phyloP scores from a whole-genome alignment of 768 basidiomycete genomes.

The Phylloporus arenicola region DNA sequence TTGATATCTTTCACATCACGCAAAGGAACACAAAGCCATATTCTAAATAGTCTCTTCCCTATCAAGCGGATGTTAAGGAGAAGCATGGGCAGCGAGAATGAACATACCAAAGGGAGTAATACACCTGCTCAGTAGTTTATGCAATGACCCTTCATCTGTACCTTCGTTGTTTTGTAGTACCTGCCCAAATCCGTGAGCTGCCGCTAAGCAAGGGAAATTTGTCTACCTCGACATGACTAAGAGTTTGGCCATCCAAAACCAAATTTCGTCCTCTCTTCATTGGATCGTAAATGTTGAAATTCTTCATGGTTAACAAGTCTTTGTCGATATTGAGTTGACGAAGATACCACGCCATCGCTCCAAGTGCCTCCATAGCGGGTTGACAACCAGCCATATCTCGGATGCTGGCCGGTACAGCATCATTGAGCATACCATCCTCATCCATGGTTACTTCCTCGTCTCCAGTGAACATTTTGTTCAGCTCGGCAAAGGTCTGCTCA shows the following conservation, averaged over 20 bases:
- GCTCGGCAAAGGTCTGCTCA: slow-evolving; percentile 60
- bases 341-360: slow-evolving; percentile 92
- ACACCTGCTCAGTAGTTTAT: slow-evolving; percentile 77
- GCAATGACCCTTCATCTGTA: slow-evolving; percentile 82
- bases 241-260: slow-evolving; percentile 88
- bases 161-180: slow-evolving; percentile 91
- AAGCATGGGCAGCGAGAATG: slow-evolving; percentile 5
- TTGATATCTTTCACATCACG: slow-evolving; percentile 81
- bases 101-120: slow-evolving; percentile 81
- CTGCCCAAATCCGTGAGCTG: slow-evolving; percentile 31
- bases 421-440: slow-evolving; percentile 35
- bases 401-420: slow-evolving; percentile 64
- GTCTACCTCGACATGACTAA: slow-evolving; percentile 90
- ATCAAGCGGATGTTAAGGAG: slow-evolving; percentile 4
- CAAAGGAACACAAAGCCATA: slow-evolving; percentile 94
- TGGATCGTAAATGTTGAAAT: slow-evolving; percentile 97
- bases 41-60: slow-evolving; percentile 94
- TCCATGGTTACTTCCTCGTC: slow-evolving; percentile 42
- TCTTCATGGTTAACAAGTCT: slow-evolving; percentile 91
- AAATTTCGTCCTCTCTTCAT: slow-evolving; percentile 85
- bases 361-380: slow-evolving; percentile 77
- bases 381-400: slow-evolving; percentile 61
- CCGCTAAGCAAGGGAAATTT: background rate
- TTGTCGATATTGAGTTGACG: slow-evolving; percentile 93
- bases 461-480: slow-evolving; percentile 60